Conservation (phyloP, 129 eudicot species). For the Tanacetum coccineum region DNA sequence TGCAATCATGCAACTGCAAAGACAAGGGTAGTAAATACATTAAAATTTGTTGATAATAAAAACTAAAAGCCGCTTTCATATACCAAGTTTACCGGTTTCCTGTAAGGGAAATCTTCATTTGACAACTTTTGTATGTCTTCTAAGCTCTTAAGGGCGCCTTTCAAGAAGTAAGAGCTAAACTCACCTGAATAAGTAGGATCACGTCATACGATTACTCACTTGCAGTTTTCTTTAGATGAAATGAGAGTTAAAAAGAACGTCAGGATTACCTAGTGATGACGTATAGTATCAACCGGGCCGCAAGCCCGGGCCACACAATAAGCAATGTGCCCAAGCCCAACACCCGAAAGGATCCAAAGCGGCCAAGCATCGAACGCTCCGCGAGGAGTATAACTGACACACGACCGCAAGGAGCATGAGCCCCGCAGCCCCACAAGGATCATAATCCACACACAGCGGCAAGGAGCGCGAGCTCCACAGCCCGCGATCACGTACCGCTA, state of each 20-base stretch:
- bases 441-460: no score
- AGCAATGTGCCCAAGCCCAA: no score
- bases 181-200: constrained; percentile 40
- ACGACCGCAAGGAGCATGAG: no score
- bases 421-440: no score
- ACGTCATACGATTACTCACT: not conserved
- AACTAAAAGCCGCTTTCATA: not conserved
- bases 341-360: no score
- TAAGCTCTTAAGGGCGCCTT: constrained; percentile 61
- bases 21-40: not conserved
- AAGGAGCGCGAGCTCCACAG: no score
- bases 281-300: no score
- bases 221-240: not conserved
- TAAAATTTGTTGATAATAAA: constrained; percentile 3
- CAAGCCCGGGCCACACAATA: no score
- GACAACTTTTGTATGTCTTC: constrained; percentile 80
- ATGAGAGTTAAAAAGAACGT: not conserved
- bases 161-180: constrained; percentile 49
- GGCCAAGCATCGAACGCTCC: no score
- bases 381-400: no score
- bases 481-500: no score
- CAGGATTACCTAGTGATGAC: constrained; percentile 62
- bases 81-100: constrained; percentile 58
- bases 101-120: constrained; percentile 75
- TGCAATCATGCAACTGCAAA: constrained; percentile 85